Evolutionary conservation across 2,329 filamentous ascomycete genomes (phyloP).

Genomic region (Plenodomus tracheiphilus): DNA sequence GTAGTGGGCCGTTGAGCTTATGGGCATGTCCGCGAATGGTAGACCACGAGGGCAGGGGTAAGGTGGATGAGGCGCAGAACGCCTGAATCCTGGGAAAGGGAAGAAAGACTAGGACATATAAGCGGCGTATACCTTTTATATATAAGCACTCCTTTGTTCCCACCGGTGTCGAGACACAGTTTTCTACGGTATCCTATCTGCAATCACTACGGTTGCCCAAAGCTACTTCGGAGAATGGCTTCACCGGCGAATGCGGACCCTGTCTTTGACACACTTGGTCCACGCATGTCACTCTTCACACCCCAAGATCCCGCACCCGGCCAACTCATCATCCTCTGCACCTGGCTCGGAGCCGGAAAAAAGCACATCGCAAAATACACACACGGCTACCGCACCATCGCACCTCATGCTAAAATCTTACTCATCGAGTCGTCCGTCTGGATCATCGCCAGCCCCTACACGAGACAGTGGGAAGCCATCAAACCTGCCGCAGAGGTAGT

Average conservation of each 20-base stretch:
- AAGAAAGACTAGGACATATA: no score
- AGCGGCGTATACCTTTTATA: no score
- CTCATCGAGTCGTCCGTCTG: slow-evolving; percentile 14
- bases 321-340: slow-evolving; percentile 19
- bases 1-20: no score
- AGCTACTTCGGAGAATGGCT: no score
- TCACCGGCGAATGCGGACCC: not conserved
- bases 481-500: slow-evolving; percentile 13
- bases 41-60: no score
- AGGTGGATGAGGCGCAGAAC: no score
- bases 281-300: slow-evolving; percentile 8
- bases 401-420: slow-evolving; percentile 15
- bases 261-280: slow-evolving; percentile 3
- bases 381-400: slow-evolving; percentile 5
- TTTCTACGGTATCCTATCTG: no score
- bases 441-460: slow-evolving; percentile 9
- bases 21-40: no score
- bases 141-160: no score
- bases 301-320: slow-evolving; percentile 1
- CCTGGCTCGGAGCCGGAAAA: slow-evolving; percentile 20
- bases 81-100: no score
- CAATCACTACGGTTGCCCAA: no score
- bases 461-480: slow-evolving; percentile 8
- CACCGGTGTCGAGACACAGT: no score
- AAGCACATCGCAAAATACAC: slow-evolving; percentile 26